phyloP scores from a whole-genome alignment of 495 filamentous ascomycete species.

The Penicillium waksmanii region DNA sequence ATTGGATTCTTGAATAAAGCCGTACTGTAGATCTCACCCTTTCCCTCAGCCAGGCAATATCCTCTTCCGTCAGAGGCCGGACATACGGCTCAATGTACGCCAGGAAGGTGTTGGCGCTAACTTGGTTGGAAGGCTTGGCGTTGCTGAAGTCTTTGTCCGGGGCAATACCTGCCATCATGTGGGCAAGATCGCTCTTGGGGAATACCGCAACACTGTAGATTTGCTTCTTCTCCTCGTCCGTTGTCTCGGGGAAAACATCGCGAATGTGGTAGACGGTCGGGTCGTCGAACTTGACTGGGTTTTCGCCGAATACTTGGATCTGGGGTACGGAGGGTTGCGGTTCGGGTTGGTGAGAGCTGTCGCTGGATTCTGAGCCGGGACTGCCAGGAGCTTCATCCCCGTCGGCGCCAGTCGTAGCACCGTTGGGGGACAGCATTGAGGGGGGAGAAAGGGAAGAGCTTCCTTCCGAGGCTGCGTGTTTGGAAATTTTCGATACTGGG shows the following conservation, averaged over 20 bases:
- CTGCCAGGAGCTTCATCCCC: slow-evolving; percentile 48
- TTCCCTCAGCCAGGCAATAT: slow-evolving; percentile 91
- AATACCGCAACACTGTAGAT: slow-evolving; percentile 87
- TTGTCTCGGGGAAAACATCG: slow-evolving; percentile 69
- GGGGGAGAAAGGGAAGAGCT: slow-evolving; percentile 63
- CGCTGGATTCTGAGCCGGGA: slow-evolving; percentile 61
- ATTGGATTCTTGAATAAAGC: not conserved
- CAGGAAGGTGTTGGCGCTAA: slow-evolving; percentile 85
- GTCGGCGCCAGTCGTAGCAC: slow-evolving; percentile 55
- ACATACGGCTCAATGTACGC: slow-evolving; percentile 90
- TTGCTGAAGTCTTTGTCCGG: slow-evolving; percentile 95
- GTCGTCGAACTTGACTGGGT: slow-evolving; percentile 89
- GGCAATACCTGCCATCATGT: slow-evolving; percentile 83
- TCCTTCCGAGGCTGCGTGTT: slow-evolving; percentile 59
- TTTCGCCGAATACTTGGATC: slow-evolving; percentile 83
- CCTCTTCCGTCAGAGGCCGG: slow-evolving; percentile 88
- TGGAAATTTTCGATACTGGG: slow-evolving; percentile 53
- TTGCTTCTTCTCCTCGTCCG: slow-evolving; percentile 77
- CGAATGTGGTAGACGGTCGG: slow-evolving; percentile 94
- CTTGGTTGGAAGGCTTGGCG: slow-evolving; percentile 90
- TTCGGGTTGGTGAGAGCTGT: slow-evolving; percentile 74
- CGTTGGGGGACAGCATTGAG: slow-evolving; percentile 52
- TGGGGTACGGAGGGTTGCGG: slow-evolving; percentile 75
- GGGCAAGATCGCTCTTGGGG: slow-evolving; percentile 74
- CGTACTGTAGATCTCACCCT: slow-evolving; percentile 46